These are phyloP conservation scores for Celoporthe dispersa DNA, from an alignment of 2,329 filamentous ascomycete genomes.

Conservation along the genomic window DNA sequence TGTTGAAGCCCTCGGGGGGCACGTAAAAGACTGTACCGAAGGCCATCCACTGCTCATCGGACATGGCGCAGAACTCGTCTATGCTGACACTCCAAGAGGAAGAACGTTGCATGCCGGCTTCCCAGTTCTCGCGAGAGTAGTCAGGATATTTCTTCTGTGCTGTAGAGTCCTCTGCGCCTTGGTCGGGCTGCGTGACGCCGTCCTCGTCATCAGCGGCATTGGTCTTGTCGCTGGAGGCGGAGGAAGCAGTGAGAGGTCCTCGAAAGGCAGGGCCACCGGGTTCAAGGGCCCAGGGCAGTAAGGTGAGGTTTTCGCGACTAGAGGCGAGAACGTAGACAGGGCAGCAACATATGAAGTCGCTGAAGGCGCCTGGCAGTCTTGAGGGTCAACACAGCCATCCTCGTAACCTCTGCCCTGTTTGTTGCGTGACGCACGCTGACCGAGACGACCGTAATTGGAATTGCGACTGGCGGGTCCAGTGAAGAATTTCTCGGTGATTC, in stretches of 20 bases:
- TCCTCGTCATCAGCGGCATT: background rate
- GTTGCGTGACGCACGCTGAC: background rate
- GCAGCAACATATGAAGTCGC: background rate
- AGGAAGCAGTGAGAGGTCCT: background rate
- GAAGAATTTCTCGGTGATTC: background rate
- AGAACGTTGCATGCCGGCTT: background rate
- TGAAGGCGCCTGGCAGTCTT: background rate
- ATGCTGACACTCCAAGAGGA: slow-evolving; percentile 22
- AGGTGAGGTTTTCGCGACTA: background rate
- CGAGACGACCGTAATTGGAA: background rate
- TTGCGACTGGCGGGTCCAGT: background rate
- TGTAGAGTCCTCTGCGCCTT: too few relatives aligned
- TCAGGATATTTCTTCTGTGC: background rate
- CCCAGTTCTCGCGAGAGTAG: slow-evolving; percentile 17
- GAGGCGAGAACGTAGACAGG: background rate
- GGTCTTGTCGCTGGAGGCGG: background rate
- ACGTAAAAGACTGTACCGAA: slow-evolving; percentile 21
- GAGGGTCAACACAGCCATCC: slow-evolving; percentile 12
- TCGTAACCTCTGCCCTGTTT: slow-evolving; percentile 1
- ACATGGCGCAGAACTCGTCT: slow-evolving; percentile 21
- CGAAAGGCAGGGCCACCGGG: background rate
- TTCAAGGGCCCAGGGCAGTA: too few relatives aligned
- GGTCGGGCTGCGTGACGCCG: background rate
- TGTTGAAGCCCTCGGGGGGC: slow-evolving; percentile 16
- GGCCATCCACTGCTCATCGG: slow-evolving; percentile 11